Evolutionary conservation across 1,139 yeast genomes (phyloP).

Genomic region (Scheffersomyces segobiensis): DNA sequence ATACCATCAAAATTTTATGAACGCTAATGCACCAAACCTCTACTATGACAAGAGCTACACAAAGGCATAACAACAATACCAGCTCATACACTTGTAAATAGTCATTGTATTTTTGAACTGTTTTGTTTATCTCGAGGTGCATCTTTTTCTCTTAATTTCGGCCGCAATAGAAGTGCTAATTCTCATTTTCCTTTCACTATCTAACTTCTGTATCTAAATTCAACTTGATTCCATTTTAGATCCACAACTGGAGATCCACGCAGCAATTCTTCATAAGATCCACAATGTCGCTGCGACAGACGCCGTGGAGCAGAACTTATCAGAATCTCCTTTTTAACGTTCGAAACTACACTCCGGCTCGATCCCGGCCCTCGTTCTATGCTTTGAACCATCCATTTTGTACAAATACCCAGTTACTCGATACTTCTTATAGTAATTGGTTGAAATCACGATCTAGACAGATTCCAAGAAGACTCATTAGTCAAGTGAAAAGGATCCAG

Average conservation of each 20-base stretch:
- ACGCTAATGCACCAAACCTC: background rate
- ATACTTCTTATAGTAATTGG: conserved; percentile 29
- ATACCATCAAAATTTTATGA: background rate
- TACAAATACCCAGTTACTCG: conserved; percentile 24
- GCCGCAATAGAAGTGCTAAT: background rate
- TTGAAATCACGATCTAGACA: conserved; percentile 17
- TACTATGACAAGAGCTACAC: background rate
- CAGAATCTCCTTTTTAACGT: conserved; percentile 22
- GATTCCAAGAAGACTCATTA: conserved; percentile 5
- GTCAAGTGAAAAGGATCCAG: background rate
- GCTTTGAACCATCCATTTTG: conserved; percentile 26
- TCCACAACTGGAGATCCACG: background rate
- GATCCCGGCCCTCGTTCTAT: conserved; percentile 18
- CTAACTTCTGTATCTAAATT: background rate
- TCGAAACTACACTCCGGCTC: conserved; percentile 15
- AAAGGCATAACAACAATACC: background rate
- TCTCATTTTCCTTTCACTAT: background rate
- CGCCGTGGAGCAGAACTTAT: conserved; percentile 20
- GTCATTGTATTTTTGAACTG: background rate
- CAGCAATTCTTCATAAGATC: background rate
- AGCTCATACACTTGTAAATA: background rate
- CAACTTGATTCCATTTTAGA: background rate
- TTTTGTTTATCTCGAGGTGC: background rate
- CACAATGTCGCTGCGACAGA: conserved; percentile 21
- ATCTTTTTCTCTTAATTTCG: background rate